Base-by-base conservation (phyloP, 345 rosid species). In the Syzygium grande region DNA sequence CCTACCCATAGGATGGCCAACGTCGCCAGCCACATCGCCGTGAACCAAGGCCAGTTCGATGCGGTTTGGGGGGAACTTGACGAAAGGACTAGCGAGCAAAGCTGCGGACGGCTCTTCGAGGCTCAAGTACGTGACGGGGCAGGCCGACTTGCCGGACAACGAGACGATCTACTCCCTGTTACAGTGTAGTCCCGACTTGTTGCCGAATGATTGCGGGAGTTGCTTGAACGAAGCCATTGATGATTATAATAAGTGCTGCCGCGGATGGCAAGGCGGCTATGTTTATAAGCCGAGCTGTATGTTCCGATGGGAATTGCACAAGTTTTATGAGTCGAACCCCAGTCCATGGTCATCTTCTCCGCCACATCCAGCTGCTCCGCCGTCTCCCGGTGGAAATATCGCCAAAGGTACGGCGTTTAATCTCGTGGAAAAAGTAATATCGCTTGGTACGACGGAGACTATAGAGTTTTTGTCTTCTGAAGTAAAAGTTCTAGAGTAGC, bases 141-240 rank as follows among this genome's bases (percentile, higher is more conserved):
- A 90, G 78, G 86, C 91, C 2, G 51, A 51, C n/a, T 8, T 90
- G 38, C 61, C 89, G 6, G 23, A 56, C 43, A 73, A 10, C 10
- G 4, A 80, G 21, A 92, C 83, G n/a, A 92, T 92, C 17, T 92
- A 91, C 84, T 89, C 92, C 5, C 12, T 94, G 80, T 88, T 92
- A 91, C 94, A 93, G 59, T 94, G 98, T 89, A 90, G 92, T 16
- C 94, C 98, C n/a, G 98, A 95, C 68, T 25, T 94, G 34, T 90
- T 92, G 6, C 87, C 53, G 54, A 46, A 29, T 21, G 90, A 90
- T 56, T 94, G 95, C 34, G 84, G 27, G 6, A 1, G 3, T 51
- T 95, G 95, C 79, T 84, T 94, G 7, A 51, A 61, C 14, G 86
- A 85, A 61, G 83, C 46, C 43, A 89, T 88, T 9, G 11, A 4